These are phyloP conservation scores for Albugo laibachii DNA, from an alignment of 352 stramenopile genomes.

Conservation along the genomic window DNA sequence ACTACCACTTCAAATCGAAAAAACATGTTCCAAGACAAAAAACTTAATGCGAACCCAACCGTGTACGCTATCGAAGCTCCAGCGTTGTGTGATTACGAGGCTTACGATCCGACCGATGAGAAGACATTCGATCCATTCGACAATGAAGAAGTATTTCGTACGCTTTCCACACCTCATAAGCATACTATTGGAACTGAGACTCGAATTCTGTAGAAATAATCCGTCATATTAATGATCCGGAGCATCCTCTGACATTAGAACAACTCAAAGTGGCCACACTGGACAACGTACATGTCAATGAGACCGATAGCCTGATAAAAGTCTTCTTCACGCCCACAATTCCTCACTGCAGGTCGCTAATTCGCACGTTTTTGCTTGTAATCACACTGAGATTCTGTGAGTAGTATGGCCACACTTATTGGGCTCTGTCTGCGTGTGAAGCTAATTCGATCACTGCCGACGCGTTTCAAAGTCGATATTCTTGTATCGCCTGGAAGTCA, in stretches of 20 bases:
- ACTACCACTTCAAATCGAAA: background rate
- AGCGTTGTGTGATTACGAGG: conserved; percentile 24
- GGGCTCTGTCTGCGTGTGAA: conserved; percentile 92
- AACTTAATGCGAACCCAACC: conserved; percentile 79
- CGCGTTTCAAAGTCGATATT: conserved; percentile 88
- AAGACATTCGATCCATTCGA: conserved; percentile 60
- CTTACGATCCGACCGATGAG: conserved; percentile 37
- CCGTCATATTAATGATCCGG: conserved; percentile 83
- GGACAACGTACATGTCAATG: conserved; percentile 80
- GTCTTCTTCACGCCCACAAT: conserved; percentile 90
- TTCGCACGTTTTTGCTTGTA: background rate
- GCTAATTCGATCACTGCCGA: conserved; percentile 82
- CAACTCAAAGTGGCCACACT: conserved; percentile 85
- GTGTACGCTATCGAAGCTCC: conserved; percentile 56
- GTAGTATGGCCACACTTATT: conserved; percentile 93
- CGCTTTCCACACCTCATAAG: conserved; percentile 2
- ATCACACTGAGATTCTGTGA: background rate
- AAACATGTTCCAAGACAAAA: conserved; percentile 49
- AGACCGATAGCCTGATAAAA: conserved; percentile 49
- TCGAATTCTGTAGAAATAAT: conserved; percentile 36
- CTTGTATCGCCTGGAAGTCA: conserved; percentile 89
- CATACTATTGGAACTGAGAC: background rate
- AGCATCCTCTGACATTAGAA: conserved; percentile 86
- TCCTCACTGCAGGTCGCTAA: conserved; percentile 80
- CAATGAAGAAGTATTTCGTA: conserved; percentile 70